Percentiles rank a stretch among this genome's conserved stretches.
Evolutionary conservation across 345 rosid genomes (phyloP).

Genomic region (Salix arbutifolia): DNA sequence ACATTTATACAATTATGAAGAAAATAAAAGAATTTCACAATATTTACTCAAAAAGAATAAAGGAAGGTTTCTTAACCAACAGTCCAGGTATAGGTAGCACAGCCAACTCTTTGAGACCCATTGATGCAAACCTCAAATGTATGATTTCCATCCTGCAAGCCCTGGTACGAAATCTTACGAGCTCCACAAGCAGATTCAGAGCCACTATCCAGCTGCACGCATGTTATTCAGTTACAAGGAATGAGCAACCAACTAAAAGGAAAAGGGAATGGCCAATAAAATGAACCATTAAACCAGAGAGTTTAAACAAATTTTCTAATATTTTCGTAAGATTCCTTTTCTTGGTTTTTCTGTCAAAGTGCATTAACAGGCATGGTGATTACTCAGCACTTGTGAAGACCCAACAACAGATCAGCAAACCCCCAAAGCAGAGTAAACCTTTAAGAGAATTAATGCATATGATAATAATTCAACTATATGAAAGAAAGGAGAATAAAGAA

Average conservation of each 20-base stretch:
- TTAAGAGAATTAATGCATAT: background rate
- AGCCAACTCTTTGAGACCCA: constrained; percentile 48
- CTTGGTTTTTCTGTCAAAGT: background rate
- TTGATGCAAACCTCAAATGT: constrained; percentile 64
- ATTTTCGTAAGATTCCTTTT: background rate
- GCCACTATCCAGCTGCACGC: constrained; percentile 68
- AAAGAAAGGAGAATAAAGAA: background rate
- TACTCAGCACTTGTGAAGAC: background rate
- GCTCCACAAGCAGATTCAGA: constrained; percentile 48
- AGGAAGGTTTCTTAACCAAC: constrained; percentile 59
- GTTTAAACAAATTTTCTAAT: background rate
- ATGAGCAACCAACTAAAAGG: background rate
- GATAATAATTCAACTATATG: background rate
- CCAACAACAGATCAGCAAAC: background rate
- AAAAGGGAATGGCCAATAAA: background rate
- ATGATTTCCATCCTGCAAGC: constrained; percentile 73
- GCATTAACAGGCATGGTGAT: background rate
- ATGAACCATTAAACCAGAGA: constrained; percentile 2
- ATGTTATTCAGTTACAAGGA: background rate
- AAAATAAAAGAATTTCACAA: background rate
- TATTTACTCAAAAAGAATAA: constrained; percentile 13
- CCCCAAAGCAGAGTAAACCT: background rate
- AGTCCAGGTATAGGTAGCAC: constrained; percentile 64
- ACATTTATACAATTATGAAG: background rate
- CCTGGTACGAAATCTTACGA: constrained; percentile 43